Percentiles rank a stretch among this genome's conserved stretches.
These are phyloP conservation scores for Scheffersomyces segobiensis DNA, from an alignment of 1,139 yeast species.

Conservation along the genomic window DNA sequence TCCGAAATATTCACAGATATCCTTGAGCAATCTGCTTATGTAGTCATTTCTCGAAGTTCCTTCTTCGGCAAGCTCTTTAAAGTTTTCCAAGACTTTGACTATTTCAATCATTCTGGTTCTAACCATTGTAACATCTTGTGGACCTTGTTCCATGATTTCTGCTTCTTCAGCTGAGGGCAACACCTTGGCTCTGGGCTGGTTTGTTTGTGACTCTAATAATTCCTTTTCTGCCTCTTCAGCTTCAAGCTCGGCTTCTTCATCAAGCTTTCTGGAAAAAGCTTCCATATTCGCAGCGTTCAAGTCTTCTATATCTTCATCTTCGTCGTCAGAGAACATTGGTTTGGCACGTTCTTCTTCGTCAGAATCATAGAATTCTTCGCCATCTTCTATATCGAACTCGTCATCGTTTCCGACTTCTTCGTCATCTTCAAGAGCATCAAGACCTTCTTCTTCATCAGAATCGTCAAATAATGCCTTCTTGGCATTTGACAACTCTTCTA, in stretches of 20 bases:
- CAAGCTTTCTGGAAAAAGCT: constrained; percentile 67
- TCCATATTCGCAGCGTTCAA: constrained; percentile 89
- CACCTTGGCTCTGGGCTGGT: constrained; percentile 71
- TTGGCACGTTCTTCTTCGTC: constrained; percentile 58
- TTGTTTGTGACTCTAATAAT: constrained; percentile 56
- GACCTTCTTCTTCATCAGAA: constrained; percentile 54
- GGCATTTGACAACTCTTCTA: constrained; percentile 62
- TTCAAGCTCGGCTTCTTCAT: constrained; percentile 69
- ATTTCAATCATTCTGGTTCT: constrained; percentile 95
- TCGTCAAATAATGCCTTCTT: constrained; percentile 80
- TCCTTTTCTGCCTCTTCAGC: constrained; percentile 81
- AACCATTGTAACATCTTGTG: constrained; percentile 75
- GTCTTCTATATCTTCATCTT: constrained; percentile 75
- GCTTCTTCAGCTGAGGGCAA: constrained; percentile 65
- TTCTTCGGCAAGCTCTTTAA: constrained; percentile 79
- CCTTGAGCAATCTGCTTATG: constrained; percentile 70
- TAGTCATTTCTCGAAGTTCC: constrained; percentile 86
- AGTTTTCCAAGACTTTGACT: constrained; percentile 92
- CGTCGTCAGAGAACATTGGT: constrained; percentile 86
- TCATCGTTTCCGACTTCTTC: constrained; percentile 24
- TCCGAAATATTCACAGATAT: constrained; percentile 94
- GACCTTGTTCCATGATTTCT: constrained; percentile 50
- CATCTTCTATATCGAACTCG: constrained; percentile 46
- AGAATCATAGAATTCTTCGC: constrained; percentile 50
- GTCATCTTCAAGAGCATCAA: constrained; percentile 44